These are phyloP conservation scores for Phytophthora pseudosyringae DNA, from an alignment of 352 stramenopile genomes.

Conservation along the genomic window DNA sequence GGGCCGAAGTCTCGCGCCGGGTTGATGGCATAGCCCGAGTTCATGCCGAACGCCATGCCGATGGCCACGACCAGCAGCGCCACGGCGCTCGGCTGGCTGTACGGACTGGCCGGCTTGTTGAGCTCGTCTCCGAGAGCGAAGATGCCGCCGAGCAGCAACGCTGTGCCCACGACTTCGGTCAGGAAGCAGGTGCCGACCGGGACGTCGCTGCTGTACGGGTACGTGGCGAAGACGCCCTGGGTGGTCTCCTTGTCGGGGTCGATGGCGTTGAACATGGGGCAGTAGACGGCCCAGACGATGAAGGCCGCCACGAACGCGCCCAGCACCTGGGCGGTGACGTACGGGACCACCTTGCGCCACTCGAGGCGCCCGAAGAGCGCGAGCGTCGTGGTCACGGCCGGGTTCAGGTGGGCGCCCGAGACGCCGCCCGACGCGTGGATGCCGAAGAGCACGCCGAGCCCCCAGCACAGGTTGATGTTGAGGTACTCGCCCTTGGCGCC, in stretches of 20 bases:
- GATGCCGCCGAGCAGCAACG: constrained; percentile 51
- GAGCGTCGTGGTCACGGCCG: constrained; percentile 53
- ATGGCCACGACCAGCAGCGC: constrained; percentile 56
- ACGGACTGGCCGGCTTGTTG: constrained; percentile 45
- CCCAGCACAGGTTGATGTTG: constrained; percentile 70
- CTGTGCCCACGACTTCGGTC: constrained; percentile 57
- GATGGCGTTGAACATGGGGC: constrained; percentile 45
- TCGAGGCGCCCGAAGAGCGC: constrained; percentile 46
- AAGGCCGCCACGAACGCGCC: constrained; percentile 47
- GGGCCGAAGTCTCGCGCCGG: constrained; percentile 51
- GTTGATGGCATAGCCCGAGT: constrained; percentile 68
- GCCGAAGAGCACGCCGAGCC: constrained; percentile 64
- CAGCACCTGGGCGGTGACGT: constrained; percentile 48
- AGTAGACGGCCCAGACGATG: constrained; percentile 55
- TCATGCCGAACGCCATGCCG: constrained; percentile 69
- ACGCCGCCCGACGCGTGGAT: constrained; percentile 54
- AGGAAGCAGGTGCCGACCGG: constrained; percentile 45
- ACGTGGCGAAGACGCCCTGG: constrained; percentile 47
- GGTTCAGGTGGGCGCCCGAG: constrained; percentile 61
- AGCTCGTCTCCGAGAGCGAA: constrained; percentile 50
- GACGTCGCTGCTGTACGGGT: constrained; percentile 30
- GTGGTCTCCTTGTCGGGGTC: constrained; percentile 45
- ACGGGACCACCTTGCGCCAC: constrained; percentile 54
- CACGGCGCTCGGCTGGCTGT: constrained; percentile 16
- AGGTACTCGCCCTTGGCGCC: constrained; percentile 53